Percentiles rank a stretch among this genome's conserved stretches.
Conservation (phyloP, 495 filamentous ascomycete species). For the Penicillium cataractarum region DNA sequence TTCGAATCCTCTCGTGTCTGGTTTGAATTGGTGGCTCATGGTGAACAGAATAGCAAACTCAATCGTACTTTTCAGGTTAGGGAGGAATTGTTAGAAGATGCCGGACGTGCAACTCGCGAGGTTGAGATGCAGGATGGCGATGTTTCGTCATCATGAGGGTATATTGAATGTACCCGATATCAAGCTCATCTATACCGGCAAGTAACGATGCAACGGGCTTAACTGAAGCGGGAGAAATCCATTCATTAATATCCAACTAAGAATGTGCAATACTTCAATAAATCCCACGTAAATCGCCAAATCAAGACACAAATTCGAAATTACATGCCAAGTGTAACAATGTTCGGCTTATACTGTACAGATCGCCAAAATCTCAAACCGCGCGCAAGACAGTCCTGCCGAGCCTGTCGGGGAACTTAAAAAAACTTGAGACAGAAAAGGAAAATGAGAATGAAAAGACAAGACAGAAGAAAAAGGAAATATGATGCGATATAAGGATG, state of each 20-base stretch:
- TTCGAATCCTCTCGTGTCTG: constrained; percentile 34
- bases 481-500: constrained; percentile 19
- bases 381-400: constrained; percentile 14
- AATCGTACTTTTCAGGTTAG: too few relatives aligned
- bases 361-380: constrained; percentile 22
- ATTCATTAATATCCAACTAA: background rate
- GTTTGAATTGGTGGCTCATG: constrained; percentile 21
- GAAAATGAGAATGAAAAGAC: constrained; percentile 4
- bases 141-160: constrained; percentile 20
- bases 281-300: background rate
- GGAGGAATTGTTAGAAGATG: too few relatives aligned
- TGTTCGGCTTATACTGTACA: constrained; percentile 21
- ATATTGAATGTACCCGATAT: background rate
- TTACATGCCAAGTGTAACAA: constrained; percentile 5
- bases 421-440: background rate
- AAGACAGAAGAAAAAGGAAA: background rate
- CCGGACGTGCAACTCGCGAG: too few relatives aligned
- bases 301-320: background rate
- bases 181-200: background rate
- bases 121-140: background rate
- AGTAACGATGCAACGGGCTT: background rate
- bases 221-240: background rate
- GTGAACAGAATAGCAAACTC: constrained; percentile 2
- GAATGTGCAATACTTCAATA: background rate
- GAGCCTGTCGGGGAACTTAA: constrained; percentile 27